Evolutionary conservation across 495 filamentous ascomycete genomes (phyloP), one percentile per base, ranked within the genome.

Genomic region (Bombardia bombarda): DNA sequence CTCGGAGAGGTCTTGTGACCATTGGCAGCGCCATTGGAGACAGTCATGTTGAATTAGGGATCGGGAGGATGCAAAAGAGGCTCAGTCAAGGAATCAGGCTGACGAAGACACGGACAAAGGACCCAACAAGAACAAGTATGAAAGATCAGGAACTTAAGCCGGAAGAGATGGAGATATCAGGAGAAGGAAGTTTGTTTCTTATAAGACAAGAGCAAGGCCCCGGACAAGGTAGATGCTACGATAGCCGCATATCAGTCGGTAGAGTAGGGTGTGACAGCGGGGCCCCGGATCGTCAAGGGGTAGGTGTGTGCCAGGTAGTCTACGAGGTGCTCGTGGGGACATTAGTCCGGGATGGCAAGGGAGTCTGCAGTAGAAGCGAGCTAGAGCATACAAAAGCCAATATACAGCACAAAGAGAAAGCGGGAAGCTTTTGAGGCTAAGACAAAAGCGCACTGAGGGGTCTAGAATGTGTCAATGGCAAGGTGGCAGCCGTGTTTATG

Each of bases 1-100:
- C 80, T 78, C 41, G 63, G 66, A 26, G 68, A 32, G 49, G 63
- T 54, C 50, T 55, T 54, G 54, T 65, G 62, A 45, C 63, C 57
- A 47, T 67, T 67, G 42, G 43, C 46, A 26, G 39, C 46, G 35
- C 56, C 53, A 42, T 63, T 67, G 35, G 63, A 38, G 52, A 57
- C 52, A 42, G 63, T 59, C 61, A 67, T 68, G 46, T 37, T 63
- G 53, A 32, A 12, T 21, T 7, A 13, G 13, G 24, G 7, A 9
- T 16, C 8, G 7, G 21, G 22, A 33, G 28, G 34, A 32, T 30
- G 28, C 6, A 17, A 13, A 7, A 32, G 16, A 10, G 14, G 35
- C 18, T 12, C 30, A 7, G 26, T 0, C 1, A 19, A 32, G 26
- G 30, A 17, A 34, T 12, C 19, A 20, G 33, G 23, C 31, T 39